Evolutionary conservation across 768 basidiomycete species (phyloP), one percentile per base, ranked within the genome.

Genomic region (Psilocybe cubensis): DNA sequence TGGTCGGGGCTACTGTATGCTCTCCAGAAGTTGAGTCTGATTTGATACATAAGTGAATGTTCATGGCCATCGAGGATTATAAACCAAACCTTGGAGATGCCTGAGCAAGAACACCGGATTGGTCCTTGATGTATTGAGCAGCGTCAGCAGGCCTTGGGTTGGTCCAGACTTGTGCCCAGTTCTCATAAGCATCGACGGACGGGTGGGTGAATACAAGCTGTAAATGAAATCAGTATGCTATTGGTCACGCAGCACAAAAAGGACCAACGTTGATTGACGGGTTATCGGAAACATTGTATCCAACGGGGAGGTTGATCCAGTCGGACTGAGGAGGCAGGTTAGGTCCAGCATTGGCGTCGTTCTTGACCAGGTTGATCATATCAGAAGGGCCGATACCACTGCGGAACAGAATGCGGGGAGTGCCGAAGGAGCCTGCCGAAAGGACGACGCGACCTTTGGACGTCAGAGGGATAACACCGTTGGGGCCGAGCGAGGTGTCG

Each of bases 171-270:
- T 78, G 61, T 2, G 79, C 80, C 86, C 85, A 88, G 68, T 85
- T 86, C n/a, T 87, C 83, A 64, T 86, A 86, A 1, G 83, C 78
- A 63, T 87, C 83, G 58, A 88, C 74, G 35, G 74, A 74, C 2
- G 85, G 85, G 66, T 87, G 85, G 4, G 83, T 85, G 73, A 88
- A 86, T 20, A 87, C 82, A 62, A 86, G 69, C 81, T 84, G 55
- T 9, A 54, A 18, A 3, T 50, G 33, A 17, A 11, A 17, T 24
- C 12, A 42, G 40, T 28, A 29, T 47, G 7, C 17, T 28, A 10
- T n/a, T n/a, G 9, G 7, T 12, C n/a, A 21, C 21, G 18, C 38
- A 7, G 18, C 8, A 17, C 23, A 17, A 31, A 35, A 47, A n/a
- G 43, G 10, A 63, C 61, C 47, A 28, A 73, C 77, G 43, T 85